These are phyloP conservation scores for Hypoxylon rubiginosum DNA, from an alignment of 2,329 filamentous ascomycete genomes.

Conservation along the genomic window DNA sequence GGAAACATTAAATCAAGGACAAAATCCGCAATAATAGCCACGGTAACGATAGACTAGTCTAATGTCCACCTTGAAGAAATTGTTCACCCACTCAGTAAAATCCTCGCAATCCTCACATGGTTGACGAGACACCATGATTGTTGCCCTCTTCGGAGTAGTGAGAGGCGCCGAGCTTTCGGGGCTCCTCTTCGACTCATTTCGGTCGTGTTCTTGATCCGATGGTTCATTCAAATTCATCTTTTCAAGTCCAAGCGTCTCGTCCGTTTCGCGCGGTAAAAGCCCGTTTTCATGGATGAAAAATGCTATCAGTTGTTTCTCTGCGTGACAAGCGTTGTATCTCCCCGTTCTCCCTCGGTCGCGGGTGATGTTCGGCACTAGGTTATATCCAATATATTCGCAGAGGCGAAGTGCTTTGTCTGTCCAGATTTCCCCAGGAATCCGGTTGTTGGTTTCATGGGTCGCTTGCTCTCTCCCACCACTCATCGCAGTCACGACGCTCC, in stretches of 20 bases:
- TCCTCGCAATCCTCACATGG: not conserved
- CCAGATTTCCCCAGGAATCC: not conserved
- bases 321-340: constrained; percentile 6
- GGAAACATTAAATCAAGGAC: too few species aligned
- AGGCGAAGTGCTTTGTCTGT: not conserved
- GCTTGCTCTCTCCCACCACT: constrained; percentile 5
- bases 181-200: not conserved
- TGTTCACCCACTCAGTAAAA: not conserved
- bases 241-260: not conserved
- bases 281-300: constrained; percentile 5
- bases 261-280: not conserved
- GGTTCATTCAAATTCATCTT: not conserved
- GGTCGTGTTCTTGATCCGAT: not conserved
- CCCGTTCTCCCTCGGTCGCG: not conserved
- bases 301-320: constrained; percentile 11
- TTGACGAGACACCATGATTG: constrained; percentile 1
- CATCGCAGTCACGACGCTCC: not conserved
- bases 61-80: not conserved
- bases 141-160: not conserved
- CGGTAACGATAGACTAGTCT: not conserved
- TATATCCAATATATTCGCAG: not conserved
- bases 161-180: not conserved
- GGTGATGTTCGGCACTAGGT: not conserved
- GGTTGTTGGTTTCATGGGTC: not conserved
- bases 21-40: not conserved